Evolutionary conservation across 306 rosid species (phyloP).

Genomic region (Malus domestica): DNA sequence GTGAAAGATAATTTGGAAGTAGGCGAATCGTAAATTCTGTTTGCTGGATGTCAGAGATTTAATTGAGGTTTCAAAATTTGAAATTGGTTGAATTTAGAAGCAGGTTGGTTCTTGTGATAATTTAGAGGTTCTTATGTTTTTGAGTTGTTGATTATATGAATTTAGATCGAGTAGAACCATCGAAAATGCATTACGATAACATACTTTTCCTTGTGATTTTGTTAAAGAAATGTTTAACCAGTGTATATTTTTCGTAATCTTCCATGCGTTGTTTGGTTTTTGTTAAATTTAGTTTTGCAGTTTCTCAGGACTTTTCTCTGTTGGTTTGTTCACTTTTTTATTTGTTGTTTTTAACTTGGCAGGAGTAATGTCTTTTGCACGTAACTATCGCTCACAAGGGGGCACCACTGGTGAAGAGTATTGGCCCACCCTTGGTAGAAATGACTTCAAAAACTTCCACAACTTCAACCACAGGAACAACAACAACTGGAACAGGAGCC

Average conservation of each 20-base stretch:
- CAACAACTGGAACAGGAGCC: constrained; percentile 45
- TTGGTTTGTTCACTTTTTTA: neutral
- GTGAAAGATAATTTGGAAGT: neutral
- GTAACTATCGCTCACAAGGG: constrained; percentile 48
- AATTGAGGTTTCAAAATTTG: neutral
- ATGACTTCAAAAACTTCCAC: constrained; percentile 20
- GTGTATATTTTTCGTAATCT: neutral
- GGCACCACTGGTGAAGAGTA: constrained; percentile 36
- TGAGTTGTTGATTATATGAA: neutral
- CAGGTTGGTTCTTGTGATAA: neutral
- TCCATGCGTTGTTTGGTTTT: neutral
- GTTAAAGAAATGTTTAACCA: neutral
- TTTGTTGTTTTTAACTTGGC: constrained; percentile 8
- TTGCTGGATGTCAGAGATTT: neutral
- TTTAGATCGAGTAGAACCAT: neutral
- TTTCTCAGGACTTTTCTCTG: neutral
- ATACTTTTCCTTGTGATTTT: neutral
- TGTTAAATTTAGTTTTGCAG: neutral
- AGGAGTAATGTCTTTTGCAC: constrained; percentile 63
- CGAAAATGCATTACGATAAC: no score
- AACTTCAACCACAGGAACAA: constrained; percentile 2
- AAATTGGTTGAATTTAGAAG: neutral
- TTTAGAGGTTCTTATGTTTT: neutral
- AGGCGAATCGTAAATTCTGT: neutral
- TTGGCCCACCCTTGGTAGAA: constrained; percentile 39